A percentile compares a stretch with the other conserved stretches of the same genome.
Evolutionary conservation across 2,329 filamentous ascomycete species (phyloP).

Genomic region (Cladorrhinum sp.): DNA sequence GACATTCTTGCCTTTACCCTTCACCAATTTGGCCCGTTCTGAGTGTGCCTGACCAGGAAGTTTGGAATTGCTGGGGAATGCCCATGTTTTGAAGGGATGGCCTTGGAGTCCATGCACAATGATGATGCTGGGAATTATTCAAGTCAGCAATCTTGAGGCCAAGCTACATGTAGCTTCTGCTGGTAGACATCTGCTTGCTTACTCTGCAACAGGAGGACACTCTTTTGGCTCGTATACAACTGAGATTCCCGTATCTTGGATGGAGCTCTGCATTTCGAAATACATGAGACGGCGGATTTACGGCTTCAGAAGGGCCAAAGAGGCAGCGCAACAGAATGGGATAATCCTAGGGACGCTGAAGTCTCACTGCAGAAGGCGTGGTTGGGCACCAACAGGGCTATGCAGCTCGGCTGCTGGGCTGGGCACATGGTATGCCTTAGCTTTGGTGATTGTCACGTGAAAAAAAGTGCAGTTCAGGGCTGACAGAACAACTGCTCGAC

Average conservation of each 20-base stretch:
- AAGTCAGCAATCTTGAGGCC: background rate
- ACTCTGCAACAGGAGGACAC: background rate
- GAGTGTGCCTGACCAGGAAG: background rate
- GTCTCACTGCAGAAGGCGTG: too few relatives aligned
- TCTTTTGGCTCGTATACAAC: background rate
- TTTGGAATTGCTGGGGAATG: background rate
- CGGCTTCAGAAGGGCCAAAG: too few relatives aligned
- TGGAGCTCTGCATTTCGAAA: background rate
- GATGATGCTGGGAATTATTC: background rate
- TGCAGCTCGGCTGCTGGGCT: too few relatives aligned
- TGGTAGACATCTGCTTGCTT: background rate
- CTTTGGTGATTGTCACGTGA: too few relatives aligned
- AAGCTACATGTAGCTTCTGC: slow-evolving; percentile 8
- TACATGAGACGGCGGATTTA: too few relatives aligned
- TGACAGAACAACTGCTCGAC: too few relatives aligned
- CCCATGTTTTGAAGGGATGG: background rate
- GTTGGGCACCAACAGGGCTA: too few relatives aligned
- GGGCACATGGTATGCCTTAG: too few relatives aligned
- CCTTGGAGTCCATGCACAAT: background rate
- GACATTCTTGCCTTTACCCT: background rate
- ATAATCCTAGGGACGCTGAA: too few relatives aligned
- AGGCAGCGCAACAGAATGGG: too few relatives aligned
- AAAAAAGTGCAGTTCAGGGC: too few relatives aligned
- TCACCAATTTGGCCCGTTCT: background rate
- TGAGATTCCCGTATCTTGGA: background rate